Evolutionary conservation across 805 yeast genomes (phyloP), one percentile per base, ranked within the genome.

Genomic region (Pichia paraexigua): DNA sequence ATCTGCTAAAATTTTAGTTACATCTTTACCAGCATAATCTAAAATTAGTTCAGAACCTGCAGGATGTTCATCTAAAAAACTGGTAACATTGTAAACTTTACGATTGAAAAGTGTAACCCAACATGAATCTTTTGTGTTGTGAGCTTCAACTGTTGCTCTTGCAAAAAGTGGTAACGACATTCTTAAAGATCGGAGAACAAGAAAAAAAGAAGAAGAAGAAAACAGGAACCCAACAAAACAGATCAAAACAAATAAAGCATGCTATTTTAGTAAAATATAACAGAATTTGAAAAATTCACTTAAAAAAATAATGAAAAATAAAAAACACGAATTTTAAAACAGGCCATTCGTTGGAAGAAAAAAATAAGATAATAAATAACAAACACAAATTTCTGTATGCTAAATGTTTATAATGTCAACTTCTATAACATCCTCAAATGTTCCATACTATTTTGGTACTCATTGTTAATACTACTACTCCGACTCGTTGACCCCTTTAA

Each of bases 61-160:
- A 1, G 88, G 88, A 65, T 86, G 95, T 61, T 82, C 87, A 27
- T 81, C 83, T 32, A 85, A 60, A 57, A 86, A 86, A 5, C 67
- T 73, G 1, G 95, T 85, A 46, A 92, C 92, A 63, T 92, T 83
- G 66, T 91, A 92, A 40, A 92, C 81, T 60, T 87, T 88, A 63
- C 96, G 76, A 63, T 85, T 67, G 68, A 84, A 80, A 20, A 91
- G 70, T 2, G 95, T 79, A 50, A 91, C 95, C 91, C 92, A 86
- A 56, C 92, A 82, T 55, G 84, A 83, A 15, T 71, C 64, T 22
- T 67, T 65, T 25, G 72, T 66, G 60, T 69, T 74, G 66, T 87
- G 95, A 30, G 65, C 60, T 13, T 69, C 71, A 17, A 90, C 75
- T 52, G 79, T 78, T 1, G 69, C 57, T 48, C 68, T 65, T 4